phyloP scores from a whole-genome alignment of 345 rosid species.

The Eucalyptus cloeziana region DNA sequence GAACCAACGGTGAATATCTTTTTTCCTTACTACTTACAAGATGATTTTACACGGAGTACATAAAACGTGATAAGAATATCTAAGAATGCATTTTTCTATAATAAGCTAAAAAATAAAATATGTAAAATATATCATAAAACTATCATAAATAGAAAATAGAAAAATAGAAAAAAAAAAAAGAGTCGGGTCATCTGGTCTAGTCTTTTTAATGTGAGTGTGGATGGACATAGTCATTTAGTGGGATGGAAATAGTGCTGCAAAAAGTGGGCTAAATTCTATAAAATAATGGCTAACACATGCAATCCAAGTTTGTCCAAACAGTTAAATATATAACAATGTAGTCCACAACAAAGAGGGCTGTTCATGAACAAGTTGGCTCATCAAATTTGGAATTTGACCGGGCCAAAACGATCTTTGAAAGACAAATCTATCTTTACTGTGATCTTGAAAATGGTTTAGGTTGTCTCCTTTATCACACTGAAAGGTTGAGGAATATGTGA shows the following conservation, averaged over 20 bases:
- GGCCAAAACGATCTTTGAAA: not conserved
- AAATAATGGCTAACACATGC: not conserved
- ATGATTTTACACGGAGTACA: too few species aligned
- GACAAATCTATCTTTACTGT: not conserved
- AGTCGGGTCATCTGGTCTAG: too few species aligned
- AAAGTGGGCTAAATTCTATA: not conserved
- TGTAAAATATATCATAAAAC: too few species aligned
- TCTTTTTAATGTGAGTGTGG: too few species aligned
- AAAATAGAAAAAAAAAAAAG: too few species aligned
- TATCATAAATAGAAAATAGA: too few species aligned
- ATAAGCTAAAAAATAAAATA: too few species aligned
- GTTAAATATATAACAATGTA: not conserved
- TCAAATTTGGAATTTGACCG: not conserved
- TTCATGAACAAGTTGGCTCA: not conserved
- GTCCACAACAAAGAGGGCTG: not conserved
- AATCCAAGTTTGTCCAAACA: not conserved
- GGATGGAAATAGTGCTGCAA: too few species aligned
- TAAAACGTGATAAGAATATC: too few species aligned
- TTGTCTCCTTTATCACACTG: not conserved
- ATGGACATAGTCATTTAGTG: too few species aligned
- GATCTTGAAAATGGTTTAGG: not conserved
- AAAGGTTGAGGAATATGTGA: not conserved
- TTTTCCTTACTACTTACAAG: rapidly evolving
- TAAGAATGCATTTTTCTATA: too few species aligned
- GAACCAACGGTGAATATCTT: not conserved